phyloP scores from a whole-genome alignment of 768 basidiomycete species.

The Kwoniella sp. region DNA sequence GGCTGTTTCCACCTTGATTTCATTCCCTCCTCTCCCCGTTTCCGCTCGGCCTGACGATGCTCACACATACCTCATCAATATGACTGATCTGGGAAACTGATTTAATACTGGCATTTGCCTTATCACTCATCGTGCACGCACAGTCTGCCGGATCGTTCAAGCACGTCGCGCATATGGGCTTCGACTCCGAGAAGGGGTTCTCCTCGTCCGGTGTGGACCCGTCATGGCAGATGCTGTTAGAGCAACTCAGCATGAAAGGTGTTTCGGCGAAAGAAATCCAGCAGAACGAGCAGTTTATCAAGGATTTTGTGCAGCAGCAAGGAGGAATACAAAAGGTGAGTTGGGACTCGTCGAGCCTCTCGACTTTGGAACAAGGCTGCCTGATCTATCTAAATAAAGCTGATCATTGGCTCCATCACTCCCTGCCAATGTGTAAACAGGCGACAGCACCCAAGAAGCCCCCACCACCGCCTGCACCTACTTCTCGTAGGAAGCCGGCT shows the following conservation, averaged over 20 bases:
- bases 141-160: constrained; percentile 65
- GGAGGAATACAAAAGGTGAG: constrained; percentile 57
- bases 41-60: background rate
- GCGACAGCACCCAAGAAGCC: constrained; percentile 53
- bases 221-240: constrained; percentile 78
- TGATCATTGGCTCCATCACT: background rate
- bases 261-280: constrained; percentile 68
- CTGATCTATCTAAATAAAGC: background rate
- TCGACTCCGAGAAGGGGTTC: constrained; percentile 82
- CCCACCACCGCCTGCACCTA: constrained; percentile 63
- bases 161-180: constrained; percentile 95
- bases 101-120: background rate
- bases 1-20: background rate
- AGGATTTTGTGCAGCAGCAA: constrained; percentile 70
- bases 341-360: background rate
- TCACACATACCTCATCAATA: background rate
- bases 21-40: background rate
- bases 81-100: background rate
- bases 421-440: constrained; percentile 14
- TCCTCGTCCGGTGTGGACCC: constrained; percentile 84
- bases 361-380: too few species aligned
- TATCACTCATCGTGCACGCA: background rate
- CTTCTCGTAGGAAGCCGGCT: constrained; percentile 57
- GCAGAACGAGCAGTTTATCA: constrained; percentile 86
- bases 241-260: constrained; percentile 67